phyloP scores from a whole-genome alignment of 306 rosid species.

The Cucumis sativus region DNA sequence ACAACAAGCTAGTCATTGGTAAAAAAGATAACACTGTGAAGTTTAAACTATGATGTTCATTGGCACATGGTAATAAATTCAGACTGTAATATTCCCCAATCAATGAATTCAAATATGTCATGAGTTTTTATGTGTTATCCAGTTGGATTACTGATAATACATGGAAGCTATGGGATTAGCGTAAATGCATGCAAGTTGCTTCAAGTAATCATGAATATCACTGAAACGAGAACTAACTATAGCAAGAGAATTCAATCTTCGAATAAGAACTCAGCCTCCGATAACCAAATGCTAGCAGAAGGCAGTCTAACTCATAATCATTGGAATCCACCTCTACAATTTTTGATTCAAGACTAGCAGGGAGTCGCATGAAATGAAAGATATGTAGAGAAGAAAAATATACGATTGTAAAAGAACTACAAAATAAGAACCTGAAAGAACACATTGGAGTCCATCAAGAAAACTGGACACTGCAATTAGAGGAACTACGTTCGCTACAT shows the following conservation, averaged over 20 bases:
- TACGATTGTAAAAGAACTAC: neutral
- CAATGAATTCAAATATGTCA: neutral
- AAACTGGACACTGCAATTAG: slow-evolving; percentile 45
- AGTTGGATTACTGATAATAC: neutral
- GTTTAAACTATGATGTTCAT: neutral
- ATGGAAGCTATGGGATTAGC: neutral
- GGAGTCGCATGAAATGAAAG: neutral
- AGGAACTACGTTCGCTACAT: slow-evolving; percentile 50
- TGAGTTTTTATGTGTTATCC: neutral
- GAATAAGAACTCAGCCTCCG: neutral
- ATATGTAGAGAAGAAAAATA: neutral
- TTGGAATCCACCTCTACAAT: neutral
- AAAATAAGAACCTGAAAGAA: slow-evolving; percentile 38
- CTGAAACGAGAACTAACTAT: neutral
- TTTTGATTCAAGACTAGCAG: too few species aligned
- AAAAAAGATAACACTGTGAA: neutral
- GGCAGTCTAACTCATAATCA: neutral
- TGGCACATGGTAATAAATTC: neutral
- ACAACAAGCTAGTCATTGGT: neutral
- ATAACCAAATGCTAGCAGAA: neutral
- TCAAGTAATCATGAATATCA: neutral
- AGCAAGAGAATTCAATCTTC: neutral
- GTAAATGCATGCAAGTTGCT: neutral
- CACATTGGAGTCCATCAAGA: slow-evolving; percentile 53
- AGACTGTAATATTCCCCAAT: neutral